phyloP scores from a whole-genome alignment of 2,329 filamentous ascomycete genomes.

The Colletotrichum navitas region DNA sequence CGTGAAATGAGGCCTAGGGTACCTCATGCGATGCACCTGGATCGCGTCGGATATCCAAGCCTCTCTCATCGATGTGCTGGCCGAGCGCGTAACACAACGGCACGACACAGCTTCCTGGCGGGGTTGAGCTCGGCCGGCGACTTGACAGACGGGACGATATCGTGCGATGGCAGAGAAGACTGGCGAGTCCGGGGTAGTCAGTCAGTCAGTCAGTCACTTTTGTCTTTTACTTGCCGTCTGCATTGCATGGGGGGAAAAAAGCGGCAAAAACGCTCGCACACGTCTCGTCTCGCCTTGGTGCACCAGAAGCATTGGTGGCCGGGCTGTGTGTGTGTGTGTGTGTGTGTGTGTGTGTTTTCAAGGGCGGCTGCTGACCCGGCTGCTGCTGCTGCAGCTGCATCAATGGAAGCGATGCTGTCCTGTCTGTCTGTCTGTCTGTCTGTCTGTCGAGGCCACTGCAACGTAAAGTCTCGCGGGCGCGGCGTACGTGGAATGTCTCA shows the following conservation, averaged over 20 bases:
- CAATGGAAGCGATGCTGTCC: conserved; percentile 6
- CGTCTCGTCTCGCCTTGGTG: background rate
- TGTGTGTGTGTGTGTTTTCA: background rate
- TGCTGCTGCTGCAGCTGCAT: background rate
- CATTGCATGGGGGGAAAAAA: background rate
- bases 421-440: too few relatives aligned
- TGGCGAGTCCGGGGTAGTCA: conserved; percentile 4
- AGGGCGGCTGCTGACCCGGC: background rate
- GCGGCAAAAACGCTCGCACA: background rate
- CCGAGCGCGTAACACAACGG: conserved; percentile 12
- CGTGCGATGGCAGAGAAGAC: conserved; percentile 2
- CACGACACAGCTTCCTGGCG: conserved; percentile 14
- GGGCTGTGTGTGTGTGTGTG: background rate
- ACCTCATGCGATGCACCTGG: conserved; percentile 14
- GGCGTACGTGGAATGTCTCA: conserved; percentile 33
- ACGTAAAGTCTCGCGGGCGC: conserved; percentile 15
- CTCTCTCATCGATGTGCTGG: conserved; percentile 1
- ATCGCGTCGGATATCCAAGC: conserved; percentile 17
- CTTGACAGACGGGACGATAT: conserved; percentile 11
- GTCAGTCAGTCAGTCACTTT: background rate
- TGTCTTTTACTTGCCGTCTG: background rate
- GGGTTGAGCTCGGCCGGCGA: background rate
- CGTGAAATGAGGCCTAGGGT: background rate
- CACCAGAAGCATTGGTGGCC: conserved; percentile 7
- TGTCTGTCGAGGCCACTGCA: background rate